phyloP scores from a whole-genome alignment of 2,329 filamentous ascomycete genomes.

The Nannizziopsis barbatae region DNA sequence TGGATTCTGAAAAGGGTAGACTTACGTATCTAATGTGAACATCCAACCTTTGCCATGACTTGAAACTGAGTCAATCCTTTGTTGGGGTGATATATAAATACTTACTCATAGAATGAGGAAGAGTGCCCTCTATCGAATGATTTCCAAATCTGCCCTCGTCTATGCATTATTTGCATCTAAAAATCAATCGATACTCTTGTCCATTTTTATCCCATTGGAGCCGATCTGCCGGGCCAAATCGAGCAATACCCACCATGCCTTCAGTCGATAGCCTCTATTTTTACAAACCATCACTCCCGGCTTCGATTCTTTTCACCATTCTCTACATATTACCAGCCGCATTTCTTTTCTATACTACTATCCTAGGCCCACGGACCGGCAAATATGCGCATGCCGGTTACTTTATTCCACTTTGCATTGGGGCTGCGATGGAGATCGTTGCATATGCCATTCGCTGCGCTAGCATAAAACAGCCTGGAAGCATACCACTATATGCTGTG shows the following conservation, averaged over 20 bases:
- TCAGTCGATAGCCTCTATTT: slow-evolving; percentile 29
- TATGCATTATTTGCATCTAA: no score
- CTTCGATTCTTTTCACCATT: slow-evolving; percentile 34
- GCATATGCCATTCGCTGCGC: slow-evolving; percentile 34
- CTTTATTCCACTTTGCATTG: slow-evolving; percentile 37
- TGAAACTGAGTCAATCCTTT: no score
- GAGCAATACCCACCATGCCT: neutral
- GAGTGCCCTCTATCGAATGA: no score
- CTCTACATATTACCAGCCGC: slow-evolving; percentile 33
- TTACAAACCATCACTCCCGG: slow-evolving; percentile 36
- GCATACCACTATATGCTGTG: slow-evolving; percentile 32
- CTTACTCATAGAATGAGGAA: no score
- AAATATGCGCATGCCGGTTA: slow-evolving; percentile 22
- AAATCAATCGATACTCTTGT: no score
- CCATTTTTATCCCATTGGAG: neutral
- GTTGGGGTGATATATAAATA: no score
- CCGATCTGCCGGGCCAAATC: neutral
- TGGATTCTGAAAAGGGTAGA: no score
- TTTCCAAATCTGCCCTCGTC: no score
- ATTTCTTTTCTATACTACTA: slow-evolving; percentile 33
- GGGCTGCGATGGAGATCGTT: slow-evolving; percentile 33
- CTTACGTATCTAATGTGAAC: no score
- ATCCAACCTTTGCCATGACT: no score
- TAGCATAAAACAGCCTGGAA: slow-evolving; percentile 27
- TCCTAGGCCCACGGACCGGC: slow-evolving; percentile 33